A percentile compares a stretch with the other conserved stretches of the same genome.
These are phyloP conservation scores for Solanum chiquidenum DNA, from an alignment of 257 asterid species.

Conservation along the genomic window DNA sequence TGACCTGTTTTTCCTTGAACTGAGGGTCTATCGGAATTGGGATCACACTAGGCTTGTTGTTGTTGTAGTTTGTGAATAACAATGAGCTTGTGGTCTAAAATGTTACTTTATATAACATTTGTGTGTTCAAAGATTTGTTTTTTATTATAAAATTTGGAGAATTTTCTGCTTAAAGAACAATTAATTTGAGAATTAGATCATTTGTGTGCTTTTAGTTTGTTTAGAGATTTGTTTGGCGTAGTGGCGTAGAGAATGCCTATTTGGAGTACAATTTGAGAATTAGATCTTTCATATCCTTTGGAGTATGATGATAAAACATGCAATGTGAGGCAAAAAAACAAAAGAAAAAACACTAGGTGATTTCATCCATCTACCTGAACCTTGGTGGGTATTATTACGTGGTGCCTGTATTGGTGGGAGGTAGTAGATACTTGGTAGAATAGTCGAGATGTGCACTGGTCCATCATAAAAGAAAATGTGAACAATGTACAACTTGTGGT, in stretches of 20 bases:
- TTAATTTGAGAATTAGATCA: neutral
- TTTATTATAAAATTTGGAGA: neutral
- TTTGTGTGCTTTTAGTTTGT: neutral
- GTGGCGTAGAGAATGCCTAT: neutral
- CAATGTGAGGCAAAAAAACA: neutral
- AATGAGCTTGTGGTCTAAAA: neutral
- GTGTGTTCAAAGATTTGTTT: neutral
- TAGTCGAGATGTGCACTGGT: neutral
- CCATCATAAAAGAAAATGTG: neutral
- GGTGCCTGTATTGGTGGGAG: neutral
- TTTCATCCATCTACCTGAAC: neutral
- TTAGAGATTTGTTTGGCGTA: neutral
- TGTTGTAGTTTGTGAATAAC: neutral
- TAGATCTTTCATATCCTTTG: neutral
- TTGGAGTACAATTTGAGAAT: neutral
- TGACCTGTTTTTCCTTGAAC: neutral
- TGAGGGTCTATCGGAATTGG: neutral
- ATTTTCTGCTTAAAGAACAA: too few relatives aligned
- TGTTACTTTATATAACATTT: neutral
- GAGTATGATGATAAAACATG: too few relatives aligned
- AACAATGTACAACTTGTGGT: neutral
- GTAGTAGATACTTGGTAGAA: neutral
- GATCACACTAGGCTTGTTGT: neutral
- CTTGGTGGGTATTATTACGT: neutral
- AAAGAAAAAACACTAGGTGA: neutral